phyloP scores from a whole-genome alignment of 495 filamentous ascomycete species.

The Baudoinia panamericana region DNA sequence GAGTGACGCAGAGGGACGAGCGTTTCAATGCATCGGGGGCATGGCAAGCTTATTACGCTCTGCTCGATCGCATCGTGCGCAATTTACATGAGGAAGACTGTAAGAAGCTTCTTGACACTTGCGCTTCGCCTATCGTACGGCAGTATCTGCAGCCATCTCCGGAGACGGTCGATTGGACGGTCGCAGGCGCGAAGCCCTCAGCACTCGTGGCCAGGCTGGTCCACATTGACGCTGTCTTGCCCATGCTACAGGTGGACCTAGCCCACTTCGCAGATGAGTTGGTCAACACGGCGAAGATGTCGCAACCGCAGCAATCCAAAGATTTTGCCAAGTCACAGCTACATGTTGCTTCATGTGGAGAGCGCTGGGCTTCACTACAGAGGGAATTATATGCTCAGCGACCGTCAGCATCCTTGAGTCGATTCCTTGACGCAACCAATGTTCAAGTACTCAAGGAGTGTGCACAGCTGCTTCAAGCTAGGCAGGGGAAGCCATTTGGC shows the following conservation, averaged over 20 bases:
- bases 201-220: constrained; percentile 34
- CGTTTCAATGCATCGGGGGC: constrained; percentile 49
- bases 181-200: constrained; percentile 32
- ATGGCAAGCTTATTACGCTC: constrained; percentile 59
- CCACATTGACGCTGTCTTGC: constrained; percentile 21
- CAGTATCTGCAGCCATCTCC: constrained; percentile 42
- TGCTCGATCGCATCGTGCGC: constrained; percentile 37
- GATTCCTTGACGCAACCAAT: constrained; percentile 15
- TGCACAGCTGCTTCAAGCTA: constrained; percentile 36
- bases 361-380: constrained; percentile 49
- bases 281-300: constrained; percentile 49
- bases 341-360: constrained; percentile 43
- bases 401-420: constrained; percentile 20
- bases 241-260: constrained; percentile 40
- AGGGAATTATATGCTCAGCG: neutral
- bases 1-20: constrained; percentile 61
- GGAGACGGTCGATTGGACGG: constrained; percentile 38
- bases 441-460: constrained; percentile 36
- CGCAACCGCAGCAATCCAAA: constrained; percentile 64
- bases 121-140: constrained; percentile 43
- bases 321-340: constrained; percentile 60
- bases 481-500: constrained; percentile 75
- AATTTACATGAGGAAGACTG: constrained; percentile 36
- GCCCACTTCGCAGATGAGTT: constrained; percentile 40
- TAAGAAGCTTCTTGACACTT: constrained; percentile 35